Conservation (phyloP, 345 rosid species). For the Angophora floribunda region DNA sequence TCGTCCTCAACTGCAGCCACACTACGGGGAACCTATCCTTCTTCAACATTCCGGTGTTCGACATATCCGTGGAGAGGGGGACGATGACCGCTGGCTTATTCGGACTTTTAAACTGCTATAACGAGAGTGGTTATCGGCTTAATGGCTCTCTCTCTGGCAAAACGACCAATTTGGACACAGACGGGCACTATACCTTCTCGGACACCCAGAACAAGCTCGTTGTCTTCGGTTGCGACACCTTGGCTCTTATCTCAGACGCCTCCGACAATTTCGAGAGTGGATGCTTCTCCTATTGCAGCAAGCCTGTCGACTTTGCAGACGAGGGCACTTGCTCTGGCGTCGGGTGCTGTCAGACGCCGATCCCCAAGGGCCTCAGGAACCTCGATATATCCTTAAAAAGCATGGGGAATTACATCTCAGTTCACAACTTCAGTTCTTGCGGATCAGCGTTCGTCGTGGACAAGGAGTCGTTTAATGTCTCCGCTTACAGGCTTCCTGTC, state of each 20-base stretch:
- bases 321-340: background rate
- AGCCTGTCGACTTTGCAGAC: background rate
- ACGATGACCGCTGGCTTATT: background rate
- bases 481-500: background rate
- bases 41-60: rapidly evolving
- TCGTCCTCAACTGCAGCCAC: background rate
- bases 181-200: background rate
- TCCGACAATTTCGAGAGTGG: background rate
- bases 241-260: background rate
- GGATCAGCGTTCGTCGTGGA: background rate
- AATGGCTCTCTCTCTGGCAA: background rate
- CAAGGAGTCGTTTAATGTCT: background rate
- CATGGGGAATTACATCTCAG: background rate
- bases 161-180: background rate
- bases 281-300: background rate
- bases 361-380: background rate
- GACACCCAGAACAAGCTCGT: background rate
- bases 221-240: background rate
- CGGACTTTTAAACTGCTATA: background rate
- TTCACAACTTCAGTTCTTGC: background rate
- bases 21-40: background rate
- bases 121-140: background rate
- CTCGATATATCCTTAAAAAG: rapidly evolving
- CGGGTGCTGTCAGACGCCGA: background rate
- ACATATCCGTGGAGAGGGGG: background rate